Percentiles rank a stretch among this genome's conserved stretches.
These are phyloP conservation scores for Tinospora cordifolia DNA, from an alignment of 164 flowering plant genomes.

Conservation along the genomic window DNA sequence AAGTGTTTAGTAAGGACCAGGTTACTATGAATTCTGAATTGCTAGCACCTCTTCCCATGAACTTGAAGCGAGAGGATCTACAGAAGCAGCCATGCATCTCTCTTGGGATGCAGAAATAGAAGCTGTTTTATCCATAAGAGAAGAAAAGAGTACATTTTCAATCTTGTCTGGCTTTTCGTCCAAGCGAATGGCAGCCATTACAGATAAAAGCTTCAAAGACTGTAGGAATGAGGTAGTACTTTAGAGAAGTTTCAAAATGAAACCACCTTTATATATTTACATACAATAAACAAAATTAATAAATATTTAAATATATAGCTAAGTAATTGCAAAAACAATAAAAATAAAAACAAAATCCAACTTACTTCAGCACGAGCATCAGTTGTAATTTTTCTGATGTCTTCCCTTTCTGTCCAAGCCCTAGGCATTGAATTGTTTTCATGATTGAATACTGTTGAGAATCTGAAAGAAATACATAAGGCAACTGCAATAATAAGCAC, in stretches of 20 bases:
- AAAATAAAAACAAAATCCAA: conserved; percentile 7
- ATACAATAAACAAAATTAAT: neutral
- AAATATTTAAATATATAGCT: neutral
- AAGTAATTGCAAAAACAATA: neutral
- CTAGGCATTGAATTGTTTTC: conserved; percentile 72
- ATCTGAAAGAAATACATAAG: conserved; percentile 30
- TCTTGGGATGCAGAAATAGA: conserved; percentile 19
- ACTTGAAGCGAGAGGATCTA: conserved; percentile 72
- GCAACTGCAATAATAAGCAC: neutral
- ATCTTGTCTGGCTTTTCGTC: conserved; percentile 49
- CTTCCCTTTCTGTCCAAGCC: conserved; percentile 81
- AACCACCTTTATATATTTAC: neutral
- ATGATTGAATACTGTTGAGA: conserved; percentile 50
- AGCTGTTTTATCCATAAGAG: conserved; percentile 37
- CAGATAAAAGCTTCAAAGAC: conserved; percentile 58
- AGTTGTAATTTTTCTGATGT: conserved; percentile 54
- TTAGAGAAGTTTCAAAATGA: neutral
- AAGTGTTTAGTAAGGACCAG: neutral
- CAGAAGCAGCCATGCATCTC: conserved; percentile 23
- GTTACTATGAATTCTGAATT: neutral
- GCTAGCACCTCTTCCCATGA: conserved; percentile 65
- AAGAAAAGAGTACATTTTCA: conserved; percentile 32
- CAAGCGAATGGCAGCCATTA: conserved; percentile 60
- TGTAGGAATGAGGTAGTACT: conserved; percentile 19
- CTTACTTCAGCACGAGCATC: conserved; percentile 57